A percentile compares a stretch with the other conserved stretches of the same genome.
Conservation (phyloP, 2,329 filamentous ascomycete species). For the Aspergillus calidoustus region DNA sequence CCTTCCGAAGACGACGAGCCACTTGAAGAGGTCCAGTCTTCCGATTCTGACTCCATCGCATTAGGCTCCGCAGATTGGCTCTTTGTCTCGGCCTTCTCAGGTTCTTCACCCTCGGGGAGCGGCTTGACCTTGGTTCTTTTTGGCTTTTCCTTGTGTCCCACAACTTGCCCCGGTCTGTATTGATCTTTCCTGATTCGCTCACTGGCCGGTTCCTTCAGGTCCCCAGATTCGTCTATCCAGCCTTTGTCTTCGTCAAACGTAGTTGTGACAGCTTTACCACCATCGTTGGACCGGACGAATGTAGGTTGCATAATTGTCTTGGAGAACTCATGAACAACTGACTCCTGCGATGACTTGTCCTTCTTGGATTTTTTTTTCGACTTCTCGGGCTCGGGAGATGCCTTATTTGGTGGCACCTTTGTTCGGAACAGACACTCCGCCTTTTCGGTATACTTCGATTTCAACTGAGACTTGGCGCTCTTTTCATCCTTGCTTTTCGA, state of each 20-base stretch:
- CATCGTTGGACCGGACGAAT: constrained; percentile 68
- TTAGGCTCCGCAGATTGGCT: constrained; percentile 23
- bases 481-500: constrained; percentile 60
- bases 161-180: constrained; percentile 36
- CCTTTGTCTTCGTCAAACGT: constrained; percentile 83
- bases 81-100: constrained; percentile 17
- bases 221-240: constrained; percentile 82
- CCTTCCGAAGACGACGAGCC: constrained; percentile 36
- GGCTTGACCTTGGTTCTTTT: constrained; percentile 22
- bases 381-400: constrained; percentile 39
- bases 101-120: constrained; percentile 10
- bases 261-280: constrained; percentile 54
- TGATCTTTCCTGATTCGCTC: constrained; percentile 35
- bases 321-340: constrained; percentile 85
- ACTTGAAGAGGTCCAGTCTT: constrained; percentile 45
- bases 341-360: constrained; percentile 64
- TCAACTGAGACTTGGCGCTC: constrained; percentile 60
- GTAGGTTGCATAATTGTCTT: constrained; percentile 81
- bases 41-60: constrained; percentile 20
- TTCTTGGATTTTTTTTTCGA: constrained; percentile 59
- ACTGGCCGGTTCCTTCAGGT: constrained; percentile 60
- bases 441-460: constrained; percentile 79
- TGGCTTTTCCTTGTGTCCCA: constrained; percentile 37
- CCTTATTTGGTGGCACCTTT: constrained; percentile 66
- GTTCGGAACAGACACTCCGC: constrained; percentile 86